Conservation (phyloP, 805 yeast species). For the Priceomyces fermenticarens region DNA sequence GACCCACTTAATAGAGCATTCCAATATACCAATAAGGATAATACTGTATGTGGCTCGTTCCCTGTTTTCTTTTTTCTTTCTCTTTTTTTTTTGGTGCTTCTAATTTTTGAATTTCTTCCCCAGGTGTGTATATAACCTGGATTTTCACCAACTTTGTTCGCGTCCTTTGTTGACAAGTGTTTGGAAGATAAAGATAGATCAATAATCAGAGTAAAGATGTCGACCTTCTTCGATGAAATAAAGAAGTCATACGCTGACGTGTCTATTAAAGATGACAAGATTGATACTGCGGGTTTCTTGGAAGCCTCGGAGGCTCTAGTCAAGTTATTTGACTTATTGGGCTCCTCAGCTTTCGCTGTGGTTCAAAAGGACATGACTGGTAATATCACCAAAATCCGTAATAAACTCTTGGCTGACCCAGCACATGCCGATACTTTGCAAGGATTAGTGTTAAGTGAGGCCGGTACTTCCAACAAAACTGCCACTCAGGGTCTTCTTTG, state of each 20-base stretch:
- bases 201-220: constrained; percentile 33
- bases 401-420: constrained; percentile 64
- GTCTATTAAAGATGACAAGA: constrained; percentile 55
- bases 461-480: constrained; percentile 60
- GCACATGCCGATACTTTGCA: constrained; percentile 66
- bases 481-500: constrained; percentile 91
- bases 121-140: too few species aligned
- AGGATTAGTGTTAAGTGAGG: constrained; percentile 72
- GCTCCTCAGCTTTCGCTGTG: constrained; percentile 79
- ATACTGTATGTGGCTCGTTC: too few species aligned
- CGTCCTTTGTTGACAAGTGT: too few species aligned
- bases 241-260: constrained; percentile 75
- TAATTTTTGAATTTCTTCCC: too few species aligned
- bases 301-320: constrained; percentile 84
- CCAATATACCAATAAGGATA: too few species aligned
- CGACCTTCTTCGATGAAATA: constrained; percentile 80
- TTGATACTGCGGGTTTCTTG: constrained; percentile 72
- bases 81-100: too few species aligned
- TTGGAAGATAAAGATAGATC: too few species aligned
- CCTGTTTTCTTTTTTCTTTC: too few species aligned
- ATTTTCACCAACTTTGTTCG: too few species aligned
- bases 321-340: constrained; percentile 77
- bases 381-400: constrained; percentile 72
- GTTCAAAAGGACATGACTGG: constrained; percentile 90
- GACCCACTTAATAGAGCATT: too few species aligned